These are phyloP conservation scores for Gardenia jasminoides DNA, from an alignment of 257 asterid species.

Conservation along the genomic window DNA sequence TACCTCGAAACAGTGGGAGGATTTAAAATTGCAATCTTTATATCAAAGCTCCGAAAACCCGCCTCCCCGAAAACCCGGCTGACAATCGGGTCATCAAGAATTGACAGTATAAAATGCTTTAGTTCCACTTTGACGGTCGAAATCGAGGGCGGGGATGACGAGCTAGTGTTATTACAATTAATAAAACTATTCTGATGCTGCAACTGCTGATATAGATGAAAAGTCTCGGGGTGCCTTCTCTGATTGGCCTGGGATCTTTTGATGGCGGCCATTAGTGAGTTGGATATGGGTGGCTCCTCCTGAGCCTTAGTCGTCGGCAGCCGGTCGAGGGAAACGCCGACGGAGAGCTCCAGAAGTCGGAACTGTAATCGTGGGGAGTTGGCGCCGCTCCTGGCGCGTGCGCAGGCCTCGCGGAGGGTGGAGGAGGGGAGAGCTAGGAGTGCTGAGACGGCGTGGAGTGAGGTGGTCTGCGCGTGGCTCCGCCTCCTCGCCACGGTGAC, in stretches of 20 bases:
- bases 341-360: slow-evolving; percentile 76
- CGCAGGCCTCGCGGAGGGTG: slow-evolving; percentile 68
- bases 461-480: slow-evolving; percentile 87
- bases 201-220: slow-evolving; percentile 76
- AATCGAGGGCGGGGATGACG: slow-evolving; percentile 42
- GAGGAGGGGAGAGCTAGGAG: slow-evolving; percentile 64
- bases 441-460: slow-evolving; percentile 80
- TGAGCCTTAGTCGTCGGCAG: slow-evolving; percentile 48
- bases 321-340: slow-evolving; percentile 77
- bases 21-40: slow-evolving; percentile 64
- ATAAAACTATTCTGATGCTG: slow-evolving; percentile 19
- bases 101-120: slow-evolving; percentile 73
- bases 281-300: slow-evolving; percentile 78
- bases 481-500: slow-evolving; percentile 75
- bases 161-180: slow-evolving; percentile 7
- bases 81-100: slow-evolving; percentile 91
- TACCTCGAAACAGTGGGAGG: slow-evolving; percentile 59
- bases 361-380: slow-evolving; percentile 74
- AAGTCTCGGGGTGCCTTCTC: slow-evolving; percentile 92
- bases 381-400: slow-evolving; percentile 74
- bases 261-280: slow-evolving; percentile 94
- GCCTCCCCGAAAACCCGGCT: slow-evolving; percentile 91
- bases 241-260: slow-evolving; percentile 94
- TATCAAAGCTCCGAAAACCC: slow-evolving; percentile 75
- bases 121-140: slow-evolving; percentile 76